These are phyloP conservation scores for Daldinia bambusicola DNA, from an alignment of 495 filamentous ascomycete species.

Conservation along the genomic window DNA sequence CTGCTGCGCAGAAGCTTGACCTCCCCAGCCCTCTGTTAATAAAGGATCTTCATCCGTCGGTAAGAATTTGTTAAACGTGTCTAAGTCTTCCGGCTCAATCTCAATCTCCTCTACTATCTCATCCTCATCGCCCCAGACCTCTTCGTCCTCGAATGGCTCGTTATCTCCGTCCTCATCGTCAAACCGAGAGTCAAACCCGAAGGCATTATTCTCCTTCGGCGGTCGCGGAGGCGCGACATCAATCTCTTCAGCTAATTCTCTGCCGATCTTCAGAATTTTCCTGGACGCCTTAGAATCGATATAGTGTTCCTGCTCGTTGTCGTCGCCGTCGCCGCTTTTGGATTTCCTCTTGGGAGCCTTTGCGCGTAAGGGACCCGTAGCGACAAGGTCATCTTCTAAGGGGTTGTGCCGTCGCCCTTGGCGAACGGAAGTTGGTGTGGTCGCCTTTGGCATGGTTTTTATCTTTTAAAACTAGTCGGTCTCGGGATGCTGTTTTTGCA, in stretches of 20 bases:
- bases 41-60: slow-evolving; percentile 67
- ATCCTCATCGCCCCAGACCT: slow-evolving; percentile 74
- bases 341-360: slow-evolving; percentile 63
- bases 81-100: slow-evolving; percentile 88
- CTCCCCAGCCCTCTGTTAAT: slow-evolving; percentile 55
- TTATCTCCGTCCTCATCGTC: slow-evolving; percentile 47
- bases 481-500: slow-evolving; percentile 10
- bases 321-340: slow-evolving; percentile 66
- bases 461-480: neutral
- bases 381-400: slow-evolving; percentile 75
- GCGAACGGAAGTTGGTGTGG: slow-evolving; percentile 52
- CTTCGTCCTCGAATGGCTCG: slow-evolving; percentile 64
- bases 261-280: slow-evolving; percentile 87
- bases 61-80: slow-evolving; percentile 90
- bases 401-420: slow-evolving; percentile 69
- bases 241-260: slow-evolving; percentile 83
- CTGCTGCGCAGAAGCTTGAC: slow-evolving; percentile 53
- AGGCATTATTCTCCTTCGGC: slow-evolving; percentile 48
- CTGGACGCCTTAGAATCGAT: slow-evolving; percentile 87
- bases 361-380: slow-evolving; percentile 69
- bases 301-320: slow-evolving; percentile 71
- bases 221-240: slow-evolving; percentile 41
- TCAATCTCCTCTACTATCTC: slow-evolving; percentile 81
- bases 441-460: slow-evolving; percentile 62
- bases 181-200: slow-evolving; percentile 57